Evolutionary conservation across 257 asterid genomes (phyloP).

Genomic region (Rubia yunnanensis): DNA sequence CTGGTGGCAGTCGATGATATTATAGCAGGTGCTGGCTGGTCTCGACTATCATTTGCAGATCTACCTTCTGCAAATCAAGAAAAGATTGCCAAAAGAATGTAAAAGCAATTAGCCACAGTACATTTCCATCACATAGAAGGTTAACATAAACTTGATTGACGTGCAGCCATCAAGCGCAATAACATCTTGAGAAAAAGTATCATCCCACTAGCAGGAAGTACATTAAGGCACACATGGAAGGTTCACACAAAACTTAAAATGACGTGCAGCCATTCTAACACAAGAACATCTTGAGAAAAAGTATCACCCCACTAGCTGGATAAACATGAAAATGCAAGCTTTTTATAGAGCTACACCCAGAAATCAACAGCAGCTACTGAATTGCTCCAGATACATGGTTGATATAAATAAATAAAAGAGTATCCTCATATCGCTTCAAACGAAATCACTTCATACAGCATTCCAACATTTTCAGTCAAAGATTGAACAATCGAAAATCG

Average conservation of each 20-base stretch:
- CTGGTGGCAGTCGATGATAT: constrained; percentile 65
- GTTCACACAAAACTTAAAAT: not conserved
- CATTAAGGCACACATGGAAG: not conserved
- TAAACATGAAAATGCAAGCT: not conserved
- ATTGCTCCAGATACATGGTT: not conserved
- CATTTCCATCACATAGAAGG: not conserved
- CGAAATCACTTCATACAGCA: not conserved
- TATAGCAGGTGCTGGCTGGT: constrained; percentile 53
- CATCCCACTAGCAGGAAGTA: not conserved
- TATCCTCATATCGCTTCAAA: not conserved
- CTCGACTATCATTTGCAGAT: constrained; percentile 57
- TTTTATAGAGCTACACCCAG: not conserved
- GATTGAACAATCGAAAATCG: not conserved
- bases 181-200: not conserved
- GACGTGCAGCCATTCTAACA: not conserved
- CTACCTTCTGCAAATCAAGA: constrained; percentile 41
- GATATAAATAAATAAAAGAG: not conserved
- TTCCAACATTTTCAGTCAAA: not conserved
- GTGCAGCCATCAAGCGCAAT: not conserved
- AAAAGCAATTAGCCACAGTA: not conserved
- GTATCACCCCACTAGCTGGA: too few species aligned
- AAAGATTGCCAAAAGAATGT: constrained; percentile 4
- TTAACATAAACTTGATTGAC: not conserved
- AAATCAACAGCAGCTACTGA: not conserved
- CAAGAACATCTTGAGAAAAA: not conserved